Evolutionary conservation across 2,329 filamentous ascomycete species (phyloP).

Genomic region (Ophiostoma australiae): DNA sequence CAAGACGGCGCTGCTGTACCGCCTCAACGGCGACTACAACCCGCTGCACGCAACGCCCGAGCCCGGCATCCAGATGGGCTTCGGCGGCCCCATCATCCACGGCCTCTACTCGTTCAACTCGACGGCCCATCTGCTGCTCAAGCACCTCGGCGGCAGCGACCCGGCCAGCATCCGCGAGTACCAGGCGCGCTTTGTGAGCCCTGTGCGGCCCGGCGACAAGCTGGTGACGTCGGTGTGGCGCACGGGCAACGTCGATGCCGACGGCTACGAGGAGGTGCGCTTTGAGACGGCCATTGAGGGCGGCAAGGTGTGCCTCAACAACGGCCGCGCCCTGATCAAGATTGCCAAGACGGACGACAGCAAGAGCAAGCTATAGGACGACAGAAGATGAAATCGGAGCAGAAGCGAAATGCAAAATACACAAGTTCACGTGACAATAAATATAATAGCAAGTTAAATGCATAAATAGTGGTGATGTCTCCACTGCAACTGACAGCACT

Average conservation of each 20-base stretch:
- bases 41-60: conserved; percentile 83
- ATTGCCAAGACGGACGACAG: conserved; percentile 40
- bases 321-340: conserved; percentile 76
- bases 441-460: conserved; percentile 10
- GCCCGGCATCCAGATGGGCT: conserved; percentile 83
- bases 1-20: conserved; percentile 72
- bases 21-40: conserved; percentile 91
- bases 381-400: neutral
- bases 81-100: conserved; percentile 83
- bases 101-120: conserved; percentile 85
- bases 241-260: conserved; percentile 74
- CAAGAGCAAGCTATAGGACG: conserved; percentile 57
- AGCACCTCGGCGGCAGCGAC: conserved; percentile 68
- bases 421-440: conserved; percentile 11
- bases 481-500: neutral
- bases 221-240: conserved; percentile 77
- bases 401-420: neutral
- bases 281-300: conserved; percentile 74
- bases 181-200: conserved; percentile 80
- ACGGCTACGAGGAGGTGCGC: conserved; percentile 74
- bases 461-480: neutral
- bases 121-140: conserved; percentile 66
- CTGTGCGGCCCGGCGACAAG: conserved; percentile 78
- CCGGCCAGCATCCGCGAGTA: conserved; percentile 81
- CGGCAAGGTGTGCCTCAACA: conserved; percentile 81